These are phyloP conservation scores for Leccinum fuscescens DNA, from an alignment of 1,284 basidiomycete genomes.

Conservation along the genomic window DNA sequence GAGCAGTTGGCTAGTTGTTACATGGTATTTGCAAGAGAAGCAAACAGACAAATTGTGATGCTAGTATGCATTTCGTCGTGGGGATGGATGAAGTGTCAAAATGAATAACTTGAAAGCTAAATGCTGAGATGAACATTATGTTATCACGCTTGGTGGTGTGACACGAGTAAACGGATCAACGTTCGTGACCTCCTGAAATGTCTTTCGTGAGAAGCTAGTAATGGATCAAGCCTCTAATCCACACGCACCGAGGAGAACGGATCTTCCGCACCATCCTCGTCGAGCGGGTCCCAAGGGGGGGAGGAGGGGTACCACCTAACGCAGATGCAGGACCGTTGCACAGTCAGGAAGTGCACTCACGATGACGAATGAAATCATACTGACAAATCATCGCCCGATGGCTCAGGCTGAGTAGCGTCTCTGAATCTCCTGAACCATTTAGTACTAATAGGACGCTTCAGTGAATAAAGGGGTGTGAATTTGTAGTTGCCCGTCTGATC, in stretches of 20 bases:
- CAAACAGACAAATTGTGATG: not conserved
- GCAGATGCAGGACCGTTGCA: not conserved
- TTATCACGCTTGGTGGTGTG: not conserved
- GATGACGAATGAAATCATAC: not conserved
- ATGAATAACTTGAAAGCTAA: not conserved
- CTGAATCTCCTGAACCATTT: constrained; percentile 19
- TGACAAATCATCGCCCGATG: constrained; percentile 22
- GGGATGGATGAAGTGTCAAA: not conserved
- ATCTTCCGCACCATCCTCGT: constrained; percentile 23
- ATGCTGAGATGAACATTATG: not conserved
- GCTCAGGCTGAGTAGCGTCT: constrained; percentile 12
- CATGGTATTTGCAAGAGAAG: not conserved
- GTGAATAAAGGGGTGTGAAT: constrained; percentile 23
- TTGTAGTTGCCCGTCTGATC: constrained; percentile 9
- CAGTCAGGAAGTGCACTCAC: not conserved
- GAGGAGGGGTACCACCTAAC: constrained; percentile 22
- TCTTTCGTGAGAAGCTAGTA: not conserved
- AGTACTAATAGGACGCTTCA: constrained; percentile 13
- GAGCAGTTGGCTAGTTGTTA: not conserved
- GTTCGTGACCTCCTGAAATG: not conserved
- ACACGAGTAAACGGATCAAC: constrained; percentile 4
- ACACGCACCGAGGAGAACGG: constrained; percentile 5
- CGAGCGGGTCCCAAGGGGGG: constrained; percentile 30
- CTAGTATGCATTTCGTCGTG: not conserved
- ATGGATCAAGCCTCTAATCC: not conserved